Percentiles rank a stretch among this genome's conserved stretches.
These are phyloP conservation scores for Fusarium concolor DNA, from an alignment of 2,329 filamentous ascomycete species.

Conservation along the genomic window DNA sequence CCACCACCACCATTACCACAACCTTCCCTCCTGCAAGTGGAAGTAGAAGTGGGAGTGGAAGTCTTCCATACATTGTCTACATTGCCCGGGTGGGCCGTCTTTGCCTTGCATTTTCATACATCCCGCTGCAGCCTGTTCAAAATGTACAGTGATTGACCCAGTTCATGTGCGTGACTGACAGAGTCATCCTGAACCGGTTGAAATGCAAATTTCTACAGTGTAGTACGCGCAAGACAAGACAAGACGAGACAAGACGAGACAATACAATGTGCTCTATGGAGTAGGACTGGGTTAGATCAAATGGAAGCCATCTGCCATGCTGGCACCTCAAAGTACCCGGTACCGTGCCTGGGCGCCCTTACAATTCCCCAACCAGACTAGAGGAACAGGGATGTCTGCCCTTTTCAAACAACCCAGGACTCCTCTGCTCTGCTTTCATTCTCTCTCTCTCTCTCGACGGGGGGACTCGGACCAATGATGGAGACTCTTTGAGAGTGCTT, in stretches of 20 bases:
- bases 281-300: constrained; percentile 9
- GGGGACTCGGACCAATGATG: constrained; percentile 27
- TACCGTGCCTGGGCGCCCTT: constrained; percentile 27
- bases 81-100: constrained; percentile 12
- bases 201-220: not conserved
- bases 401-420: constrained; percentile 32
- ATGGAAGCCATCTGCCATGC: constrained; percentile 23
- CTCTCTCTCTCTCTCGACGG: constrained; percentile 1
- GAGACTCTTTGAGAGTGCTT: constrained; percentile 19
- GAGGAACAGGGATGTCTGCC: constrained; percentile 34
- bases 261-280: not conserved
- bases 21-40: constrained; percentile 4
- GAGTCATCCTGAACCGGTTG: not conserved
- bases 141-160: constrained; percentile 3
- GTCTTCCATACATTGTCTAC: constrained; percentile 11
- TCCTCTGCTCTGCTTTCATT: constrained; percentile 5
- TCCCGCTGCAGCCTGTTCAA: constrained; percentile 31
- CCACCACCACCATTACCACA: constrained; percentile 24
- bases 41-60: not conserved
- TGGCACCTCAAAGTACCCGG: constrained; percentile 29
- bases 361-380: constrained; percentile 29
- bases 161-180: not conserved
- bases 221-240: constrained; percentile 1
- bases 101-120: constrained; percentile 28
- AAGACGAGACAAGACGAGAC: not conserved